Base-by-base conservation (phyloP, 1,284 basidiomycete species). In the Leccinum subrobustum region DNA sequence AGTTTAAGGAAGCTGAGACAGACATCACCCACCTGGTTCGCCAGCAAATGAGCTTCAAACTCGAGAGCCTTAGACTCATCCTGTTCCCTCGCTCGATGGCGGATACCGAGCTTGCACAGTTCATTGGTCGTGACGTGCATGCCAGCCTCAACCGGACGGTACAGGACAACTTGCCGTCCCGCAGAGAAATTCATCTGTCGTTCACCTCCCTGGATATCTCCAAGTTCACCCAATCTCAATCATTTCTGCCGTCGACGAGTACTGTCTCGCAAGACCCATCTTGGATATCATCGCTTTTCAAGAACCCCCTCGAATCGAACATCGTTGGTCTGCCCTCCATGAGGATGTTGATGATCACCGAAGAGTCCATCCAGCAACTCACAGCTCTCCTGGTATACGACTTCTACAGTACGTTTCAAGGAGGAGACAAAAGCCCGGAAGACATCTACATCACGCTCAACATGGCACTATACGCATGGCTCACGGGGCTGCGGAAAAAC, bases 361-460 rank as follows among this genome's bases (percentile, higher is more conserved):
- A 90, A 61, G 87, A 91, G 67, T 71, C 66, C 4, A 58, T 73
- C 16, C 74, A 78, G 54, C 79, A 81, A 14, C 61, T 67, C 11
- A 68, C 67, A 37, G 76, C 77, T 52, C 71, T 74, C 11, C 78
- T 93, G 20, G 69, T 78, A 5, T 93, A 93, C 67, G 84, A 89
- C 68, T 93, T 93, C 74, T 78, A 85, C 72, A 91, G 89, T 68
- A 78, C 81, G 58, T 92, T 92, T 70, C 81, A 83, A 48, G 77
- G 78, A 23, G 77, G 79, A 14, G 76, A 78, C 65, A 81, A 80
- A 65, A 82, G 84, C 54, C 77, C 80, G 31, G 86, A 90, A 63
- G 87, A 90, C 64, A 91, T 93, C 58, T 92, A 87, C 73, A 91
- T 93, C 72, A 89, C 89, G 2, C 79, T 93, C 64, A 92, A 93